A percentile compares a stretch with the other conserved stretches of the same genome.
Evolutionary conservation across 2,329 filamentous ascomycete genomes (phyloP).

Genomic region (Fusarium buharicum): DNA sequence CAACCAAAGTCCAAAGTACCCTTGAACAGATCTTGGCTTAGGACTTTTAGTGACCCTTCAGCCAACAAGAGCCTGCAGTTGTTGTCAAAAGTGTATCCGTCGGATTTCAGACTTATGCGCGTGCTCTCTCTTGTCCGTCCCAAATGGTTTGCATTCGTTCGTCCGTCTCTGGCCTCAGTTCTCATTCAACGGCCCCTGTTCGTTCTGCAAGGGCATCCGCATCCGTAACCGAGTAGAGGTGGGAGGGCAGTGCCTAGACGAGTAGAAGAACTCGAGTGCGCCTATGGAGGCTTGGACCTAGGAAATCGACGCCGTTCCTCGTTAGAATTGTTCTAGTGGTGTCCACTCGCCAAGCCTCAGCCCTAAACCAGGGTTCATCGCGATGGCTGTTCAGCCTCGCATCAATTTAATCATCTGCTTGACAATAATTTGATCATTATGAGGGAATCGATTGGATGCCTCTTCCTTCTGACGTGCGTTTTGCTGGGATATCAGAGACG

Average conservation of each 20-base stretch:
- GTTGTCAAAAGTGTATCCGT: conserved; percentile 5
- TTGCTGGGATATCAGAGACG: conserved; percentile 21
- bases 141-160: conserved; percentile 31
- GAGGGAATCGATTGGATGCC: conserved; percentile 42
- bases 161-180: conserved; percentile 11
- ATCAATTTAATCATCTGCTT: conserved; percentile 14
- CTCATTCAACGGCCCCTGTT: no score
- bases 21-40: conserved; percentile 19
- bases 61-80: not conserved
- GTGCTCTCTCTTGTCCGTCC: conserved; percentile 22
- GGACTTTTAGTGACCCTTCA: conserved; percentile 6
- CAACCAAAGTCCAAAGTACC: conserved; percentile 12
- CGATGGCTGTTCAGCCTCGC: conserved; percentile 41
- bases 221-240: no score
- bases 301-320: conserved; percentile 10
- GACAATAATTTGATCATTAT: conserved; percentile 20
- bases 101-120: conserved; percentile 29
- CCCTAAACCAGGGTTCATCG: conserved; percentile 11
- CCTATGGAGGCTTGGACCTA: conserved; percentile 40
- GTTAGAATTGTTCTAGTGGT: conserved; percentile 6
- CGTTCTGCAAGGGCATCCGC: conserved; percentile 25
- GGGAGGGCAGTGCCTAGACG: conserved; percentile 30
- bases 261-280: conserved; percentile 1
- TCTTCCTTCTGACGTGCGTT: conserved; percentile 34
- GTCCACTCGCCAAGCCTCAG: conserved; percentile 29